phyloP scores from a whole-genome alignment of 768 basidiomycete genomes.

The Lactifluus pinguis region DNA sequence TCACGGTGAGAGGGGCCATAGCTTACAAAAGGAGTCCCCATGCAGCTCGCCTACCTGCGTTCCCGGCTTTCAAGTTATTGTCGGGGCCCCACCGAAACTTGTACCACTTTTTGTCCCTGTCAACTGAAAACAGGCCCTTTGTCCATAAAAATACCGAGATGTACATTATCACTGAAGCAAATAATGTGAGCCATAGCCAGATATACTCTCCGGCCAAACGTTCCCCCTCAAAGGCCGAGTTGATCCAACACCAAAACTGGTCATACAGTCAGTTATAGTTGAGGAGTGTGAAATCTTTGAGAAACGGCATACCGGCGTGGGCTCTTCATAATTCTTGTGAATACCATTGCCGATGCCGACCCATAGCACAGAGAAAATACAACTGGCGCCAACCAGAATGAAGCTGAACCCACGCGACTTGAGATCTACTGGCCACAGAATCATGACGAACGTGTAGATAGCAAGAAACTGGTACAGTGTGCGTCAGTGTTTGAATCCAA shows the following conservation, averaged over 20 bases:
- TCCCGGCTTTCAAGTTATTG: too few relatives aligned
- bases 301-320: constrained; percentile 27
- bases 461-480: constrained; percentile 21
- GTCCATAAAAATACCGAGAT: too few relatives aligned
- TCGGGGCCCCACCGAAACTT: too few relatives aligned
- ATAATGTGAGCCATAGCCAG: too few relatives aligned
- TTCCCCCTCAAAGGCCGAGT: constrained; percentile 2
- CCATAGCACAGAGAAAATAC: constrained; percentile 27
- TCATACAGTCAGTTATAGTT: constrained; percentile 3
- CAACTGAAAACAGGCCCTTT: too few relatives aligned
- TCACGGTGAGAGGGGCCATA: not conserved
- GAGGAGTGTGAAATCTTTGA: not conserved
- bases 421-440: constrained; percentile 29
- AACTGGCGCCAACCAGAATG: not conserved
- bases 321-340: constrained; percentile 24
- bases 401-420: constrained; percentile 23
- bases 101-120: too few relatives aligned
- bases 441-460: constrained; percentile 32
- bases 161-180: too few relatives aligned
- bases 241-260: constrained; percentile 40
- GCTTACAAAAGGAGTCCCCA: constrained; percentile 23
- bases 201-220: too few relatives aligned
- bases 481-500: not conserved
- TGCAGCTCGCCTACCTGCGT: too few relatives aligned
- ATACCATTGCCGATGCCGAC: constrained; percentile 25